Conservation (phyloP, 495 filamentous ascomycete species). For the Sphaerosporella brunnea region DNA sequence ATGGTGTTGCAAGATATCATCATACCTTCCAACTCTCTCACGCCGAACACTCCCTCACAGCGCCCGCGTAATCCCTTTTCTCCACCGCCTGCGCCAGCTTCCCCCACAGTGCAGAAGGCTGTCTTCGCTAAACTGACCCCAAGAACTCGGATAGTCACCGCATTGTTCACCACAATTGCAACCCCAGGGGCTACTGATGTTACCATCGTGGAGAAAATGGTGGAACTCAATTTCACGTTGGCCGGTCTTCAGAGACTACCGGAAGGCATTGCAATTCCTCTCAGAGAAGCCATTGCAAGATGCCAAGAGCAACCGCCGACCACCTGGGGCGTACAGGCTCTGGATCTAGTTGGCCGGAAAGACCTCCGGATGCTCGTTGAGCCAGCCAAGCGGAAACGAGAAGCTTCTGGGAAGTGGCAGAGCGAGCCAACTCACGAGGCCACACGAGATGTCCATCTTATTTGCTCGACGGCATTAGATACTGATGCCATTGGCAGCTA, state of each 20-base stretch:
- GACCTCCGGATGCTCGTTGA: constrained; percentile 57
- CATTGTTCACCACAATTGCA: constrained; percentile 30
- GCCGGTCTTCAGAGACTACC: constrained; percentile 61
- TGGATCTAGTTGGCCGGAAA: constrained; percentile 62
- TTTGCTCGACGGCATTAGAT: constrained; percentile 44
- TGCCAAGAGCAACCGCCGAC: constrained; percentile 68
- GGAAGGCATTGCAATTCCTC: constrained; percentile 55
- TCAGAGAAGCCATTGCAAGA: constrained; percentile 65
- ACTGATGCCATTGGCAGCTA: constrained; percentile 41
- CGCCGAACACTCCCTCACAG: too few species aligned
- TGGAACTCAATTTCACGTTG: constrained; percentile 38
- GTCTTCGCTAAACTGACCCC: constrained; percentile 37
- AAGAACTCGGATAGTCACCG: constrained; percentile 46
- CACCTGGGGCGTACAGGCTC: constrained; percentile 49
- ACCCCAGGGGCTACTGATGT: constrained; percentile 27
- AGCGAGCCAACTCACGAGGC: constrained; percentile 43
- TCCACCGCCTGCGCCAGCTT: constrained; percentile 18
- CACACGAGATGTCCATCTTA: constrained; percentile 53
- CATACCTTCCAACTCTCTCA: constrained; percentile 26
- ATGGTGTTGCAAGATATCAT: constrained; percentile 43
- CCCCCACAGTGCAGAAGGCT: constrained; percentile 15
- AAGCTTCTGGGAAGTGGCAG: constrained; percentile 22
- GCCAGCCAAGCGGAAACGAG: constrained; percentile 28
- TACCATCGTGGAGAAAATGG: constrained; percentile 43
- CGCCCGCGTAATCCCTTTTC: constrained; percentile 24